Percentiles rank a stretch among this genome's conserved stretches.
Evolutionary conservation across 345 rosid species (phyloP).

Genomic region (Boechera retrofracta): DNA sequence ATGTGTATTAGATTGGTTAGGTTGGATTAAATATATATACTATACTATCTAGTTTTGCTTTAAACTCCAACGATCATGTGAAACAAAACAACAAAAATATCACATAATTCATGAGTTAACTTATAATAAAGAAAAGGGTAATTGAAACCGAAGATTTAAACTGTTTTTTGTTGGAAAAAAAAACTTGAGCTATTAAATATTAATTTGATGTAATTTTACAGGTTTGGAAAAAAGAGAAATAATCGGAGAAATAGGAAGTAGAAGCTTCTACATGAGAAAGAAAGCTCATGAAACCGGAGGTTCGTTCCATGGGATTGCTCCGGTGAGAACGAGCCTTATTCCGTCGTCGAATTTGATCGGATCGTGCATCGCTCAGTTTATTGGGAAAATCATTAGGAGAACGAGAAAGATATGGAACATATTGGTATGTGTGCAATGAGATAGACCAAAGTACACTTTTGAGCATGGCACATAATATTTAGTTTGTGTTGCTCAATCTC

Average conservation of each 20-base stretch:
- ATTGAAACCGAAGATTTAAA: not conserved
- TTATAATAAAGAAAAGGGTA: not conserved
- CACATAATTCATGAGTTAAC: conserved; percentile 17
- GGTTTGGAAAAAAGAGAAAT: conserved; percentile 68
- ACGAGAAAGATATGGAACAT: conserved; percentile 62
- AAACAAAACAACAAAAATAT: not conserved
- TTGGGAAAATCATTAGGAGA: conserved; percentile 63
- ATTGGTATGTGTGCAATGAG: conserved; percentile 60
- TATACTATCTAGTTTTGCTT: conserved; percentile 9
- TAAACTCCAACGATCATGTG: conserved; percentile 16
- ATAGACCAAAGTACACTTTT: conserved; percentile 3
- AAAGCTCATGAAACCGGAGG: conserved; percentile 41
- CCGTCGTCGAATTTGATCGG: conserved; percentile 47
- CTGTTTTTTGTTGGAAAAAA: not conserved
- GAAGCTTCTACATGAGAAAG: conserved; percentile 77
- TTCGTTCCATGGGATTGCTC: conserved; percentile 20
- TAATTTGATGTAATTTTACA: conserved; percentile 27
- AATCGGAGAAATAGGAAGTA: conserved; percentile 71
- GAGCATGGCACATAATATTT: conserved; percentile 30
- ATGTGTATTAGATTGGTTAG: not conserved
- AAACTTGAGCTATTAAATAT: too few relatives aligned
- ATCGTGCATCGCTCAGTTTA: conserved; percentile 53
- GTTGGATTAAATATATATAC: conserved; percentile 4
- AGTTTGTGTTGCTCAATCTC: conserved; percentile 27
- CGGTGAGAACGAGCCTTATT: conserved; percentile 26